Evolutionary conservation across 2,329 filamentous ascomycete species (phyloP).

Genomic region (Lachnellula hyalina): DNA sequence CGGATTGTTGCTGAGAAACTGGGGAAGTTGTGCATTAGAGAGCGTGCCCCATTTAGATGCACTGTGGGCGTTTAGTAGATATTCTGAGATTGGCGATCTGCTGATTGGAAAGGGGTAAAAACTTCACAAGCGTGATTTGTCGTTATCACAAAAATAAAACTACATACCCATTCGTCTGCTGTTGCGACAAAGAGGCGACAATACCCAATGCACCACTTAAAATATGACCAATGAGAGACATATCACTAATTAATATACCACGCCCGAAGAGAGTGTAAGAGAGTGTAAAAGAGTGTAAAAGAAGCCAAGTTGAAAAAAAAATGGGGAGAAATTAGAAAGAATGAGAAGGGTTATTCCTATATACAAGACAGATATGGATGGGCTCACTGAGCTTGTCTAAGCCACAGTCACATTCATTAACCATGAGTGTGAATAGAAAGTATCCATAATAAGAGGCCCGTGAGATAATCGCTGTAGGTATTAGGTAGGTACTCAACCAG

Average conservation of each 20-base stretch:
- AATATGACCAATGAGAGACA: conserved; percentile 15
- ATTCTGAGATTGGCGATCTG: background rate
- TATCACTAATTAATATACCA: background rate
- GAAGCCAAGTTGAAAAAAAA: background rate
- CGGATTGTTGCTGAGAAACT: conserved; percentile 45
- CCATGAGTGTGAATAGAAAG: background rate
- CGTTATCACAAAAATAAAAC: background rate
- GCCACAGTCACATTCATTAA: background rate
- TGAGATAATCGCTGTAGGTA: background rate
- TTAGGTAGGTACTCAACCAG: background rate
- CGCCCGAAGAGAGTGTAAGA: background rate
- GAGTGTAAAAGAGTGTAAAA: background rate
- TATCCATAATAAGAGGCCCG: background rate
- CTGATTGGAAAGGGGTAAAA: too few relatives aligned
- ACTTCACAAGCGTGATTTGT: too few relatives aligned
- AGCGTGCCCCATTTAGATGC: conserved; percentile 31
- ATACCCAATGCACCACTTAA: conserved; percentile 12
- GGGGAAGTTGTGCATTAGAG: conserved; percentile 29
- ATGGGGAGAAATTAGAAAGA: conserved; percentile 14
- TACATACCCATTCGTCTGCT: conserved; percentile 25
- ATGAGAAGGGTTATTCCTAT: conserved; percentile 13
- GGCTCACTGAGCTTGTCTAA: background rate
- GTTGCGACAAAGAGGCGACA: conserved; percentile 15
- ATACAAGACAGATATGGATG: background rate
- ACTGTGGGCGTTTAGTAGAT: conserved; percentile 5